A percentile compares a stretch with the other conserved stretches of the same genome.
Evolutionary conservation across 2,329 filamentous ascomycete genomes (phyloP).

Genomic region (Diatrype stigma): DNA sequence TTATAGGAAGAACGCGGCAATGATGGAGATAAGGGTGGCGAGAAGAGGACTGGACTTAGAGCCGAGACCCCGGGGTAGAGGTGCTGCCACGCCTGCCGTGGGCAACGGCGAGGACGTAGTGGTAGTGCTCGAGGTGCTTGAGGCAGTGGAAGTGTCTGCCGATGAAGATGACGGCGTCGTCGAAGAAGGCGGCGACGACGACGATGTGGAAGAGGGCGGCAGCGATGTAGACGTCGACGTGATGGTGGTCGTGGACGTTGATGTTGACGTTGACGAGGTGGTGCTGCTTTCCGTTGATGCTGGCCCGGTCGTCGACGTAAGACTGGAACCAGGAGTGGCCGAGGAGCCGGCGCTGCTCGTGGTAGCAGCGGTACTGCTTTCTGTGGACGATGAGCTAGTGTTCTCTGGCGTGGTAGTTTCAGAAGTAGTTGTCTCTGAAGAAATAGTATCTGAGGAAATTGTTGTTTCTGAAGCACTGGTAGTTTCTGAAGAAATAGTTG

Average conservation of each 20-base stretch:
- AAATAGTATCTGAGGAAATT: background rate
- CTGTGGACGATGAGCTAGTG: background rate
- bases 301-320: background rate
- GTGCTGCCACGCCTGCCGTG: constrained; percentile 13
- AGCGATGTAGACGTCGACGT: constrained; percentile 7
- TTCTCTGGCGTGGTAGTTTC: background rate
- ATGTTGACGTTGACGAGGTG: constrained; percentile 6
- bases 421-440: background rate
- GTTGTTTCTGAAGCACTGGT: background rate
- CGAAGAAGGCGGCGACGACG: constrained; percentile 1
- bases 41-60: constrained; percentile 11
- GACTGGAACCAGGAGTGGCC: background rate
- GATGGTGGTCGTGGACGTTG: constrained; percentile 1
- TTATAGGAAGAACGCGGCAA: constrained; percentile 22
- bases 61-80: constrained; percentile 3
- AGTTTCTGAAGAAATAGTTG: background rate
- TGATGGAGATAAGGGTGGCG: constrained; percentile 18
- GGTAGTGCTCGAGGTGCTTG: constrained; percentile 4
- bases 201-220: too few relatives aligned
- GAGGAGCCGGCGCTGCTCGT: background rate
- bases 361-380: background rate
- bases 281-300: constrained; percentile 3
- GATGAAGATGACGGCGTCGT: background rate
- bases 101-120: constrained; percentile 9
- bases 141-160: constrained; percentile 8